Percentiles rank a stretch among this genome's conserved stretches.
Evolutionary conservation across 179 eudicot species (phyloP).

Genomic region (Patellifolia procumbens): DNA sequence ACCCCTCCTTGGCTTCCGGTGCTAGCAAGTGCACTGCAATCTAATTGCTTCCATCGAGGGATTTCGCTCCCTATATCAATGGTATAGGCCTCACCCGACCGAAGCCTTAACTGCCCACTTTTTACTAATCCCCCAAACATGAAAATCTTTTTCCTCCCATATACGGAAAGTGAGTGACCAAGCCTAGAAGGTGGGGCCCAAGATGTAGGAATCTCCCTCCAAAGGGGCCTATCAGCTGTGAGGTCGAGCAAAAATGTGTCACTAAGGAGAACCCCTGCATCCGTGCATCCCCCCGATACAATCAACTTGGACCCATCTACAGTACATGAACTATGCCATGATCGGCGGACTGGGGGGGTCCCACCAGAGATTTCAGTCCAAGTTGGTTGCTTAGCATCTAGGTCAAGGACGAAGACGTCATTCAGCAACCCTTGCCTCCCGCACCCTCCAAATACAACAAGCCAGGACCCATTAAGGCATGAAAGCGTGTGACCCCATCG

Average conservation of each 20-base stretch:
- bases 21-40: conserved; percentile 54
- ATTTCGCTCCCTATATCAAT: conserved; percentile 61
- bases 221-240: conserved; percentile 54
- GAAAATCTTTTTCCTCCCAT: conserved; percentile 65
- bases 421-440: conserved; percentile 80
- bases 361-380: conserved; percentile 75
- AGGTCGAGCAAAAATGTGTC: conserved; percentile 72
- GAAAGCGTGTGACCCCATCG: conserved; percentile 94
- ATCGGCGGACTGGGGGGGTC: conserved; percentile 71
- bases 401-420: conserved; percentile 79
- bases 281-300: conserved; percentile 84
- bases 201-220: conserved; percentile 70
- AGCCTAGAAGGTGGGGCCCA: conserved; percentile 78
- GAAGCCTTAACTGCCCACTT: conserved; percentile 62
- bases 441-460: conserved; percentile 84
- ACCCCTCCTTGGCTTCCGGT: conserved; percentile 54
- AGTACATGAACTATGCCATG: conserved; percentile 91
- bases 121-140: conserved; percentile 93
- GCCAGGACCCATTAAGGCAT: conserved; percentile 69
- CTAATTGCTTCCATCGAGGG: conserved; percentile 71
- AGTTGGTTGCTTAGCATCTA: conserved; percentile 81
- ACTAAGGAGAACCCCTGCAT: conserved; percentile 78
- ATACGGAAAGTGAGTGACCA: conserved; percentile 87
- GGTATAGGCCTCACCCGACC: conserved; percentile 77
- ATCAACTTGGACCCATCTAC: conserved; percentile 81